These are phyloP conservation scores for Colletotrichum tabaci DNA, from an alignment of 2,329 filamentous ascomycete species.

Conservation along the genomic window DNA sequence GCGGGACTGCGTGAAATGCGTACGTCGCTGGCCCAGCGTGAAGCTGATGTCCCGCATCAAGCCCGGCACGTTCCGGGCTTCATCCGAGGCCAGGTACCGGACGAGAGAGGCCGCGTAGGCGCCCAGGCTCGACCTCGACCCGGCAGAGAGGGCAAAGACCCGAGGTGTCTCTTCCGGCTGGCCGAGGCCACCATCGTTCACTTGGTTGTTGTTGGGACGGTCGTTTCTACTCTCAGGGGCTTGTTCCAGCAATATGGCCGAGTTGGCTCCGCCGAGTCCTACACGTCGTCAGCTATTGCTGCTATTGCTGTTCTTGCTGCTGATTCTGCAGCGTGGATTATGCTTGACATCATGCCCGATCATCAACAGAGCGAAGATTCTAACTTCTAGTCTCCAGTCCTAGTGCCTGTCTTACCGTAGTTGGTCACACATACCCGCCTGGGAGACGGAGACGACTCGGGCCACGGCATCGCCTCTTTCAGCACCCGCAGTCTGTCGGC, in stretches of 20 bases:
- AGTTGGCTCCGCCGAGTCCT: conserved; percentile 47
- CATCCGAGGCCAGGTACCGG: conserved; percentile 42
- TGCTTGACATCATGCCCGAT: too few species aligned
- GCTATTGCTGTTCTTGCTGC: too few species aligned
- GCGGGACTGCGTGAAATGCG: conserved; percentile 44
- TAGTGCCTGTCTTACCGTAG: conserved; percentile 41
- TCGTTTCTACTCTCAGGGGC: background rate
- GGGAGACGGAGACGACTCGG: conserved; percentile 26
- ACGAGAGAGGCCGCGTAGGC: conserved; percentile 45
- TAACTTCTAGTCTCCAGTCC: too few species aligned
- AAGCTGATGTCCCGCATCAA: conserved; percentile 45
- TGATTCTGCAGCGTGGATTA: too few species aligned
- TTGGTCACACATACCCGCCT: conserved; percentile 46
- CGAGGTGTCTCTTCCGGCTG: background rate
- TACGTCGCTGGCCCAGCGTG: conserved; percentile 50
- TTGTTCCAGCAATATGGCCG: conserved; percentile 44
- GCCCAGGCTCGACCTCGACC: conserved; percentile 42
- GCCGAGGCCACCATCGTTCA: background rate
- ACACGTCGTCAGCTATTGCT: background rate
- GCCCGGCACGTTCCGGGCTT: background rate
- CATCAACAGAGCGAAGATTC: background rate
- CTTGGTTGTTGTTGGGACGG: background rate
- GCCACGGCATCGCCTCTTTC: conserved; percentile 44
- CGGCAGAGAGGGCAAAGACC: conserved; percentile 37
- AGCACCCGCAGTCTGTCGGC: conserved; percentile 39